A percentile compares a stretch with the other conserved stretches of the same genome.
phyloP scores from a whole-genome alignment of 306 rosid species.

The Malus fusca region DNA sequence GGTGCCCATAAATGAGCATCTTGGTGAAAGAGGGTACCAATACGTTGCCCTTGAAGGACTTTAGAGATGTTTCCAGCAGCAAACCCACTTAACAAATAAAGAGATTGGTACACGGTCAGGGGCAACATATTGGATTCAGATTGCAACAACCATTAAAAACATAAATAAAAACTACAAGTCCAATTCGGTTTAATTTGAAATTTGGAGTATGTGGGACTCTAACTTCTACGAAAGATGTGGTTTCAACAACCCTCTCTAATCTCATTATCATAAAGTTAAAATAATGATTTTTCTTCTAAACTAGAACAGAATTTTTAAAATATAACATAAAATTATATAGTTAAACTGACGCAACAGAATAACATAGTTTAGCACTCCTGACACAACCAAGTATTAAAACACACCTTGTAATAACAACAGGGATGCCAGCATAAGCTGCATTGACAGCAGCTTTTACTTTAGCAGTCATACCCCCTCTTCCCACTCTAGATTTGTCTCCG shows the following conservation, averaged over 20 bases:
- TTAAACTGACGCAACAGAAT: not conserved
- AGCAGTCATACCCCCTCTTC: conserved; percentile 99
- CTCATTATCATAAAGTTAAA: not conserved
- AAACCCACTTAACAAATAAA: conserved; percentile 51
- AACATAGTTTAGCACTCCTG: not conserved
- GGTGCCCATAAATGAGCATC: conserved; percentile 74
- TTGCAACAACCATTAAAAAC: not conserved
- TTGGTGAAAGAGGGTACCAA: conserved; percentile 92
- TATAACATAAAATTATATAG: not conserved
- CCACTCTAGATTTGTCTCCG: conserved; percentile 96
- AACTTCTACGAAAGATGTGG: not conserved
- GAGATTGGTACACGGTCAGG: not conserved
- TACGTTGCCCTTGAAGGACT: conserved; percentile 78
- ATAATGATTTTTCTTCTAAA: not conserved
- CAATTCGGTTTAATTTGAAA: not conserved
- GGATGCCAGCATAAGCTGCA: conserved; percentile 90
- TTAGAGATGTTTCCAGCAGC: conserved; percentile 64
- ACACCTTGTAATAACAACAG: conserved; percentile 93
- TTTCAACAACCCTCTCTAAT: not conserved
- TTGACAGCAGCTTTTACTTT: conserved; percentile 90
- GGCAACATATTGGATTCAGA: conserved; percentile 11
- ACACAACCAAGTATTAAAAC: not conserved
- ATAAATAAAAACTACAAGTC: not conserved
- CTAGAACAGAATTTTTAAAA: not conserved
- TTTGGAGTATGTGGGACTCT: not conserved